A percentile compares a stretch with the other conserved stretches of the same genome.
These are phyloP conservation scores for Penicillium hordei DNA, from an alignment of 2,329 filamentous ascomycete genomes.

Conservation along the genomic window DNA sequence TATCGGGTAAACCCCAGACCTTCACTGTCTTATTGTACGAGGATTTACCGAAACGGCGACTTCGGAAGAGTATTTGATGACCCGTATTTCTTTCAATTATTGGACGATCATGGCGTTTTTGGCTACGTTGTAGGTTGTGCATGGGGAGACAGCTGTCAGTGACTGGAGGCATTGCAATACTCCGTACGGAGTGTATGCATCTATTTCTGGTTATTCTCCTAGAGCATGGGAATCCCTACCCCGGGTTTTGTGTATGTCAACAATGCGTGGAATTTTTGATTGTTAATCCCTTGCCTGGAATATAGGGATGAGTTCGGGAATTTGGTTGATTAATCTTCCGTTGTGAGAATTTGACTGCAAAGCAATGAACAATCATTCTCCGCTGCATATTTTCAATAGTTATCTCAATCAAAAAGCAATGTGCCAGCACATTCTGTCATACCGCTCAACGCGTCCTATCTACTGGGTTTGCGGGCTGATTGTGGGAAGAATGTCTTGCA, in stretches of 20 bases:
- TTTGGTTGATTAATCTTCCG: neutral
- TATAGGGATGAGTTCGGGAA: neutral
- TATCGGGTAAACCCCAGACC: neutral
- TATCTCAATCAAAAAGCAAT: neutral
- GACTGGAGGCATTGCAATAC: neutral
- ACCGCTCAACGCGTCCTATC: neutral
- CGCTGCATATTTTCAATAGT: neutral
- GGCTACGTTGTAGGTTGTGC: neutral
- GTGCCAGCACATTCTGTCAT: neutral
- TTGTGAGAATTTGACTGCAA: neutral
- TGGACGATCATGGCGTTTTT: conserved; percentile 6
- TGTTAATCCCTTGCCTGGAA: neutral
- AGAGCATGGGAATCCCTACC: neutral
- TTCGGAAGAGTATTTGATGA: neutral
- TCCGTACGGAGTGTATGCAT: neutral
- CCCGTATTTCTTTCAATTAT: conserved; percentile 1
- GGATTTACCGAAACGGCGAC: neutral
- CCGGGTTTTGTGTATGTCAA: neutral
- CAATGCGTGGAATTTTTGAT: neutral
- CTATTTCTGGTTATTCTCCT: neutral
- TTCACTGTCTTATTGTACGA: neutral
- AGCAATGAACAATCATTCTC: neutral
- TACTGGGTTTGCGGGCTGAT: neutral
- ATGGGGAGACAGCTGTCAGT: neutral
- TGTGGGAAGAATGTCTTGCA: neutral